Evolutionary conservation across 2,329 filamentous ascomycete species (phyloP).

Genomic region (Colletotrichum nymphaeae): DNA sequence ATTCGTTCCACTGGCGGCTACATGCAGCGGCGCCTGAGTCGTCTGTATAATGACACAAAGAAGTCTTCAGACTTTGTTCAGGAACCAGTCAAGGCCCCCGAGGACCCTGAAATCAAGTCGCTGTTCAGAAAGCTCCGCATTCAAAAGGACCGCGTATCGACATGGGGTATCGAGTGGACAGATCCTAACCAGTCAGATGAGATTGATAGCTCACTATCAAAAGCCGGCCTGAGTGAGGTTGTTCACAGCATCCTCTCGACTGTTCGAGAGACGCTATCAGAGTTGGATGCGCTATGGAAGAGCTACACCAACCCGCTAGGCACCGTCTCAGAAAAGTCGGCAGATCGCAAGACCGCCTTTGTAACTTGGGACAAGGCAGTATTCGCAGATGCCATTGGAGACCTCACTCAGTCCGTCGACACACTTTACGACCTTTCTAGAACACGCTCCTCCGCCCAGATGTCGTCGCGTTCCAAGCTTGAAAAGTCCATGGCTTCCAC

Average conservation of each 20-base stretch:
- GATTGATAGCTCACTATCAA: slow-evolving; percentile 77
- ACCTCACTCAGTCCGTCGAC: slow-evolving; percentile 82
- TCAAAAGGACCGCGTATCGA: slow-evolving; percentile 82
- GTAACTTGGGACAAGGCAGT: slow-evolving; percentile 77
- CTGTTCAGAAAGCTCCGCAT: slow-evolving; percentile 83
- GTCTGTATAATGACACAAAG: slow-evolving; percentile 85
- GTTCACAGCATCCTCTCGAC: slow-evolving; percentile 84
- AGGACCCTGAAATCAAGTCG: slow-evolving; percentile 76
- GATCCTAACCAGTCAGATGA: slow-evolving; percentile 75
- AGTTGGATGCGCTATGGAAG: slow-evolving; percentile 79
- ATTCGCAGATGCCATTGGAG: slow-evolving; percentile 79
- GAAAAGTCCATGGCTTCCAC: slow-evolving; percentile 50
- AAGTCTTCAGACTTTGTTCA: slow-evolving; percentile 80
- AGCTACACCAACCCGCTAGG: slow-evolving; percentile 63
- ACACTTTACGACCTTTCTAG: slow-evolving; percentile 82
- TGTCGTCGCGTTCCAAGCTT: slow-evolving; percentile 46
- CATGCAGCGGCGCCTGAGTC: slow-evolving; percentile 72
- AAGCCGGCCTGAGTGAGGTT: slow-evolving; percentile 80
- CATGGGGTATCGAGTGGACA: slow-evolving; percentile 86
- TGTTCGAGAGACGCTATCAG: slow-evolving; percentile 82
- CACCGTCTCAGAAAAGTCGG: slow-evolving; percentile 49
- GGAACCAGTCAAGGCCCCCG: slow-evolving; percentile 69
- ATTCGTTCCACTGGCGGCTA: slow-evolving; percentile 63
- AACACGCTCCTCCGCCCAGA: slow-evolving; percentile 64
- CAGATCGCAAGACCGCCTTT: slow-evolving; percentile 65